Evolutionary conservation across 192 early-diverging fungal genomes (phyloP).

Genomic region (Coemansia erecta): DNA sequence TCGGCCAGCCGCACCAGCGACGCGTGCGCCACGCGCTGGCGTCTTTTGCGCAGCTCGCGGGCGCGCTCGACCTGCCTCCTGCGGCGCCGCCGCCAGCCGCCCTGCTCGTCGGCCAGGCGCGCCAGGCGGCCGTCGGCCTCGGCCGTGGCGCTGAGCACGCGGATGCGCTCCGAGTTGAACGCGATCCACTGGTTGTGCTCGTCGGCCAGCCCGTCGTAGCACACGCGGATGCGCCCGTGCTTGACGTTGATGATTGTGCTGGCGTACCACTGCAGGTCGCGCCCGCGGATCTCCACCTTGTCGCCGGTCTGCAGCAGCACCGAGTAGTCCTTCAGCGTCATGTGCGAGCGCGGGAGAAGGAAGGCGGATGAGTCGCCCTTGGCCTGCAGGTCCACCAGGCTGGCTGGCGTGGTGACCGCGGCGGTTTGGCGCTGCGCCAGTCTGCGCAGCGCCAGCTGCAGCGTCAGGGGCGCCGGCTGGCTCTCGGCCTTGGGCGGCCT

Average conservation of each 20-base stretch:
- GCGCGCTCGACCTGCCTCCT: conserved; percentile 25
- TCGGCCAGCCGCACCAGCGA: conserved; percentile 42
- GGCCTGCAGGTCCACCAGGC: conserved; percentile 20
- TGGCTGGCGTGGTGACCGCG: conserved; percentile 7
- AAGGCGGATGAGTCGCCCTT: conserved; percentile 17
- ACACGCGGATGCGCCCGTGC: conserved; percentile 43
- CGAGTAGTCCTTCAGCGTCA: conserved; percentile 46
- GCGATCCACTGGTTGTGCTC: conserved; percentile 49
- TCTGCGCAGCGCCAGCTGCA: conserved; percentile 32
- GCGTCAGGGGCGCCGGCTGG: conserved; percentile 24
- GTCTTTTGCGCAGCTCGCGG: conserved; percentile 23
- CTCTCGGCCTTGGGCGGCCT: conserved; percentile 27
- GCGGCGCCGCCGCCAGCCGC: conserved; percentile 21
- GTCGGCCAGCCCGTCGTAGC: conserved; percentile 33
- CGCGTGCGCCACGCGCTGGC: conserved; percentile 17
- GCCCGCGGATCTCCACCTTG: conserved; percentile 43
- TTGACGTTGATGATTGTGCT: conserved; percentile 46
- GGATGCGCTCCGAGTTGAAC: conserved; percentile 50
- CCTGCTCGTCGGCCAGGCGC: conserved; percentile 17
- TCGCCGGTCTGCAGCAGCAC: conserved; percentile 42
- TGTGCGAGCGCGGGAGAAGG: conserved; percentile 45
- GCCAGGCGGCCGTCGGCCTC: conserved; percentile 37
- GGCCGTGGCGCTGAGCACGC: conserved; percentile 37
- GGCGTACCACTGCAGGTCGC: conserved; percentile 51
- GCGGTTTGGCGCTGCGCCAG: conserved; percentile 12